Base-by-base conservation (phyloP, 169 alveolate species). In the Miamiensis avidus region DNA sequence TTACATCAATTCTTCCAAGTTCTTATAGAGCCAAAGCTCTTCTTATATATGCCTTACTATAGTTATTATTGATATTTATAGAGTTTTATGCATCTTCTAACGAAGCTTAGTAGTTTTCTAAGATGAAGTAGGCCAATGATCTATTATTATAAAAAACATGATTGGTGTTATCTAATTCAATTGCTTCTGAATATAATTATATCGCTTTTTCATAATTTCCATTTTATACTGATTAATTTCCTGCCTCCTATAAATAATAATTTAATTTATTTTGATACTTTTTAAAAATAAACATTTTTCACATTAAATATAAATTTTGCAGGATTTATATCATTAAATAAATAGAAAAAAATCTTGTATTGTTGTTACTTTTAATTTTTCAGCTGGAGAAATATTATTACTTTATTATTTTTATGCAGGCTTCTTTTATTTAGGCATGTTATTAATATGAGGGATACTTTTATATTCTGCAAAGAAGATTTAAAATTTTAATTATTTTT, bases 131-230 rank as follows among this genome's bases (percentile, higher is more conserved):
- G 32, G 85, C 85, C 81, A 81, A 73, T 74, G 89, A 85, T 84
- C 95, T 78, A 88, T 78, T 85, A 81, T 88, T 77, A 69, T 83
- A 81, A 85, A 34, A 89, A 79, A 89, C 82, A 85, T 84, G 82
- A 84, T 86, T 88, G 76, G 89, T 31, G 82, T 85, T 65, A 77
- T 83, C 78, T 83, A 83, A 64, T 86, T 83, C 91, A 34, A 92
- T 83, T 78, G 91, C 91, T 83, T 92, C 85, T 0, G 87, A 84
- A 75, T 85, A 86, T n/a, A 89, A 83, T 82, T 91, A 92, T 34
- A 92, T 86, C 1, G 91, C 94, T 31, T 92, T 92, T 77, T 86
- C 85, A 88, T 88, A 89, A 69, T 91, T 89, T 25, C 89, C 91
- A 75, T 89, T 91, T 73, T 89, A 86, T 79, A 91, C 89, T 64